Evolutionary conservation across 2,329 filamentous ascomycete species (phyloP), one percentile per base, ranked within the genome.

Genomic region (Trichophyton simii): DNA sequence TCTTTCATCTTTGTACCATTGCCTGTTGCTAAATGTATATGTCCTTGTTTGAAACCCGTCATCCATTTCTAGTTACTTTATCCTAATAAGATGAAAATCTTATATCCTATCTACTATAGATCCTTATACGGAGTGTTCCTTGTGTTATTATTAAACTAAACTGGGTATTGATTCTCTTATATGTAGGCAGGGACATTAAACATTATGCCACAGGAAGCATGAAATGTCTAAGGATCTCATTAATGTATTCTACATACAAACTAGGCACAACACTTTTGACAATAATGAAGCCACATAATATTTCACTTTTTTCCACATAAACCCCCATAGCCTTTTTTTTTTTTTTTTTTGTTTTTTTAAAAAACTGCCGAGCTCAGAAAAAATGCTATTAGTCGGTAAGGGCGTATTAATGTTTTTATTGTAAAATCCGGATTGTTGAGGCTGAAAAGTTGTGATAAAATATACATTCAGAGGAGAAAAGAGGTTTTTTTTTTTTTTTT

Each of bases 11-110:
- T 58, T 63, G 41, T 57, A 63, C 61, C 38, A 41, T 50, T 57
- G 60, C 18, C 38, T 46, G 34, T 8, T 55, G 60, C 52, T 63
- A 55, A 62, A 60, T 60, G 60, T 62, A 50, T 36, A 55, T 55
- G 48, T 13, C 9, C 34, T 22, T 55, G 13, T 34, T 36, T 52
- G 22, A 52, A 55, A 36, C 28, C 9, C 31, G 20, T 34, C n/a
- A 36, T 36, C 52, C 7, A 52, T 55, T 55, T n/a, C 20, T 34
- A 55, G 31, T 36, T 28, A 11, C 22, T 52, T 52, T 28, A 52
- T 22, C 20, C 20, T 28, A 28, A 22, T 52, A 52, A 52, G 46
- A 28, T 52, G 22, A 52, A 20, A 48, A 1, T 22, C 20, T 18
- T 52, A 28, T 28, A 15, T 22, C 15, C n/a, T 42, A 52, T 52